Evolutionary conservation across 805 yeast genomes (phyloP).

Genomic region (Yarrowia osloensis): DNA sequence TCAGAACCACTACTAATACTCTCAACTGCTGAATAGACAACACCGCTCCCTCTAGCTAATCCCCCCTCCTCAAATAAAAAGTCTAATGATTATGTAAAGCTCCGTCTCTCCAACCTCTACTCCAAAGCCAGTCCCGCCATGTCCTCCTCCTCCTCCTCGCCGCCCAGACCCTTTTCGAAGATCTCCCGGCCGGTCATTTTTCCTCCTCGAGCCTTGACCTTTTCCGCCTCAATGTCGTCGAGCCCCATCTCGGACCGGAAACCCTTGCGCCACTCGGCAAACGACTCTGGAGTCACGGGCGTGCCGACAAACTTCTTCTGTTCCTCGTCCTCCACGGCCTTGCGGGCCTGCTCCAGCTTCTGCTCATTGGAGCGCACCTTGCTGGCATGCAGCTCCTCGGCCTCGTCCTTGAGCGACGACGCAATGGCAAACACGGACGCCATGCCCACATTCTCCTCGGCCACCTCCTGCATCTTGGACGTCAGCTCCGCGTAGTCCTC

Average conservation of each 20-base stretch:
- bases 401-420: conserved; percentile 75
- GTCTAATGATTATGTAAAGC: background rate
- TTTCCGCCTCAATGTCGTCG: conserved; percentile 50
- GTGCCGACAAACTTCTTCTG: conserved; percentile 92
- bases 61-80: too few species aligned
- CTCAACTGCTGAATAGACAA: too few species aligned
- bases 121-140: conserved; percentile 16
- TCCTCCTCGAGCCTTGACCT: conserved; percentile 62
- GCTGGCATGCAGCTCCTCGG: conserved; percentile 66
- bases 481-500: conserved; percentile 40
- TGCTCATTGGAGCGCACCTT: conserved; percentile 58
- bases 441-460: conserved; percentile 81
- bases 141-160: conserved; percentile 55
- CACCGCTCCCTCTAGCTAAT: too few species aligned
- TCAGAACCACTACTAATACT: too few species aligned
- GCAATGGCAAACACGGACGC: conserved; percentile 85
- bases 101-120: background rate
- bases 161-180: conserved; percentile 85
- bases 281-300: conserved; percentile 79
- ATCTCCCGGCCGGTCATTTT: conserved; percentile 85
- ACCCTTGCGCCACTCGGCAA: conserved; percentile 64
- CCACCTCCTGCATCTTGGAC: conserved; percentile 43
- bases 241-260: conserved; percentile 75
- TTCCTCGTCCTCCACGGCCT: conserved; percentile 73
- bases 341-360: conserved; percentile 57